These are phyloP conservation scores for Camellia oleifera DNA, from an alignment of 179 eudicot species.

Conservation along the genomic window DNA sequence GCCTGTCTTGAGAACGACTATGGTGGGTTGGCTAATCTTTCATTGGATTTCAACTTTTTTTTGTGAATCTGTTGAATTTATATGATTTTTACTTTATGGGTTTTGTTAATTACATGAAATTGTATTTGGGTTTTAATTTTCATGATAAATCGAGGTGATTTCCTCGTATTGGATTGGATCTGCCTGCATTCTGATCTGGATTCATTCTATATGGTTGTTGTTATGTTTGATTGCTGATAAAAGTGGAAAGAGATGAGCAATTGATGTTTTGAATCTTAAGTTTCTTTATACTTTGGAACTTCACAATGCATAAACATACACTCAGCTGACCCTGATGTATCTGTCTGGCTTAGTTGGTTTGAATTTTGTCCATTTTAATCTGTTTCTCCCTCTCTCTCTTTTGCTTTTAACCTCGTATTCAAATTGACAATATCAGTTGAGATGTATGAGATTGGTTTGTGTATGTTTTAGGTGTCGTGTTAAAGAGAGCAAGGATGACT, in stretches of 20 bases:
- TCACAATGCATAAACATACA: background rate
- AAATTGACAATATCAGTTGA: background rate
- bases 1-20: constrained; percentile 60
- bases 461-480: constrained; percentile 56
- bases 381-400: background rate
- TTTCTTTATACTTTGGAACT: background rate
- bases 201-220: constrained; percentile 1
- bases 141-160: constrained; percentile 17
- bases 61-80: constrained; percentile 5
- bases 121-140: constrained; percentile 27
- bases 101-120: constrained; percentile 9
- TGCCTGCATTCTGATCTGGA: constrained; percentile 24
- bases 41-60: background rate
- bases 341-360: background rate
- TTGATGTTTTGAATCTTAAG: background rate
- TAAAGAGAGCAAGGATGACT: constrained; percentile 81
- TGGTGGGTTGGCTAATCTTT: constrained; percentile 37
- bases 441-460: constrained; percentile 12
- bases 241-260: background rate
- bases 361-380: background rate
- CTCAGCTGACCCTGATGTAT: background rate
- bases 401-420: constrained; percentile 12
- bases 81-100: constrained; percentile 17
- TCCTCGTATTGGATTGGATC: constrained; percentile 28
- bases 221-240: background rate